These are phyloP conservation scores for Panicum miliaceum DNA, from an alignment of 176 grass and related monocot genomes.

Conservation along the genomic window DNA sequence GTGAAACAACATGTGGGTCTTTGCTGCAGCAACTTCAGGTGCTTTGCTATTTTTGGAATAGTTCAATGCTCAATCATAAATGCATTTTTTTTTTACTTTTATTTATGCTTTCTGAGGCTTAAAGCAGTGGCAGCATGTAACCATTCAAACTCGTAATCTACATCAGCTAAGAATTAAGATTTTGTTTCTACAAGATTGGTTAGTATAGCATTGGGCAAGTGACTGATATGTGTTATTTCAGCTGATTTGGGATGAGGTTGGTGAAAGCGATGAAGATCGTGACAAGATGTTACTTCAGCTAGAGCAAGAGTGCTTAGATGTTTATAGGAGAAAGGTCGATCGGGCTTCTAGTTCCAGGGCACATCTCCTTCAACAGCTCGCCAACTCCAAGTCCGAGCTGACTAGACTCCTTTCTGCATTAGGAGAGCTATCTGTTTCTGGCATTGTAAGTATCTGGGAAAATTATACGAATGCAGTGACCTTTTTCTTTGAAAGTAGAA, in stretches of 20 bases:
- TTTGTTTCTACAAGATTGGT: background rate
- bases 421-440: constrained; percentile 76
- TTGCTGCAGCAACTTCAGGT: constrained; percentile 93
- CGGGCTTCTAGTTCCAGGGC: constrained; percentile 76
- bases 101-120: constrained; percentile 1
- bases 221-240: constrained; percentile 48
- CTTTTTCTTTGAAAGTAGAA: background rate
- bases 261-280: constrained; percentile 81
- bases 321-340: constrained; percentile 93
- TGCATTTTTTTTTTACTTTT: background rate
- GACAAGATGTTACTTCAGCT: constrained; percentile 91
- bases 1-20: constrained; percentile 77
- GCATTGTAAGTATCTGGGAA: constrained; percentile 53
- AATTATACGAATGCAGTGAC: background rate
- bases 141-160: constrained; percentile 29
- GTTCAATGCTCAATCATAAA: background rate
- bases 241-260: constrained; percentile 97
- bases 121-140: background rate
- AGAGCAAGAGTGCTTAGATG: constrained; percentile 92
- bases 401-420: constrained; percentile 70
- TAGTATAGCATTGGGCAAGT: constrained; percentile 27
- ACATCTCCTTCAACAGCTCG: constrained; percentile 69
- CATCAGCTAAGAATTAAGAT: constrained; percentile 23
- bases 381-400: constrained; percentile 75
- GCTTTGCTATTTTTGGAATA: constrained; percentile 8